Conservation (phyloP, 129 eudicot genomes). For the Chrysanthemum lavandulifolium region DNA sequence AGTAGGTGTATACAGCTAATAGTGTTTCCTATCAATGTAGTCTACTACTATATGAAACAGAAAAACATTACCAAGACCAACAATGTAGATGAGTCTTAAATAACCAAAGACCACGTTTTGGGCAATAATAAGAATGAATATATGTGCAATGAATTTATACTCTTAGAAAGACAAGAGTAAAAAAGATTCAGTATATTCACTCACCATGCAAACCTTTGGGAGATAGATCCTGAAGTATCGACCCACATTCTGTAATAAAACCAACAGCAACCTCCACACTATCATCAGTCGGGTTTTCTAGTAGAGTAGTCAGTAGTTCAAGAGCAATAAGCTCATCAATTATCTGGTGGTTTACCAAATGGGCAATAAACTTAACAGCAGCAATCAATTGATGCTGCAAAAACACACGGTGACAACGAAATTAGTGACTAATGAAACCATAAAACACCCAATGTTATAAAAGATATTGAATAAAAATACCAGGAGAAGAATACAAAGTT, state of each 20-base stretch:
- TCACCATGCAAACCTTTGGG: slow-evolving; percentile 91
- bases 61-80: background rate
- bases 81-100: background rate
- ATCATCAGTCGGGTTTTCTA: slow-evolving; percentile 94
- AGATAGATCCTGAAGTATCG: slow-evolving; percentile 81
- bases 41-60: background rate
- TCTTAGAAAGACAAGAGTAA: background rate
- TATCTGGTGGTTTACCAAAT: slow-evolving; percentile 88
- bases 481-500: background rate
- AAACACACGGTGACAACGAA: background rate
- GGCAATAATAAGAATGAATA: background rate
- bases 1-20: background rate
- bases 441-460: slow-evolving; percentile 1
- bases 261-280: slow-evolving; percentile 99
- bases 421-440: background rate
- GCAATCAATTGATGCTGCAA: slow-evolving; percentile 85
- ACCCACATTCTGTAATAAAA: slow-evolving; percentile 90
- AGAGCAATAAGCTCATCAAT: slow-evolving; percentile 94
- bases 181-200: slow-evolving; percentile 8
- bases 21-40: no score
- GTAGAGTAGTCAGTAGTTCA: slow-evolving; percentile 71
- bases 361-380: slow-evolving; percentile 90
- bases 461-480: background rate
- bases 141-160: background rate
- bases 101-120: slow-evolving; percentile 14